Evolutionary conservation across 352 stramenopile species (phyloP).

Genomic region (Phytophthora pinifolia): DNA sequence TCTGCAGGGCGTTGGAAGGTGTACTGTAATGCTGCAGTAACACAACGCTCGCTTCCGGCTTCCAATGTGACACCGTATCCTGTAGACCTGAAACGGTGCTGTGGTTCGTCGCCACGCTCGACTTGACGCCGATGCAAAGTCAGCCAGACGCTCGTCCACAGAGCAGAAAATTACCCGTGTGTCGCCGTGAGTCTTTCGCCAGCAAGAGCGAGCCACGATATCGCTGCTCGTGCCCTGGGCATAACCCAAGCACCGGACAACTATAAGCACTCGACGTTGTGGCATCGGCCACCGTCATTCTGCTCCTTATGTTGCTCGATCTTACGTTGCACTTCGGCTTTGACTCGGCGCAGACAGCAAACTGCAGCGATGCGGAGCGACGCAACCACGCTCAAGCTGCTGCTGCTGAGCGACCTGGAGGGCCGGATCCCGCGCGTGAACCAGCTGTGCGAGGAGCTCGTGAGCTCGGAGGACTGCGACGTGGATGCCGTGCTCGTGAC

Average conservation of each 20-base stretch:
- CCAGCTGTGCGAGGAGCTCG: constrained; percentile 70
- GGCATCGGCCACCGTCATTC: neutral
- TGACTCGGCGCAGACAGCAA: neutral
- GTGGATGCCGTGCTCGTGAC: constrained; percentile 79
- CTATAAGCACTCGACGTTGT: constrained; percentile 1
- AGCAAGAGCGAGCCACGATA: constrained; percentile 1
- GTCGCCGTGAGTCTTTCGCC: constrained; percentile 7
- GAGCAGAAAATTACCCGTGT: constrained; percentile 12
- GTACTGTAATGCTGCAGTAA: no score
- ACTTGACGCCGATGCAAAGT: constrained; percentile 12
- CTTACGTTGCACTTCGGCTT: constrained; percentile 5
- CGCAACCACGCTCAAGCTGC: constrained; percentile 58
- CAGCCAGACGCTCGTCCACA: constrained; percentile 8
- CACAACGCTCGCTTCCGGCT: no score
- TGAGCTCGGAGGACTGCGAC: constrained; percentile 63
- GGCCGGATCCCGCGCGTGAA: constrained; percentile 71
- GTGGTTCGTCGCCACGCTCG: neutral
- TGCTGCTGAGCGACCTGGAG: constrained; percentile 72
- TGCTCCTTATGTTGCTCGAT: constrained; percentile 14
- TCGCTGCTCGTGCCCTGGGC: constrained; percentile 1
- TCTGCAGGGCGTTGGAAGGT: no score
- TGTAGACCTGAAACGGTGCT: no score
- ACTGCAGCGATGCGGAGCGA: constrained; percentile 16
- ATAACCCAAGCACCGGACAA: constrained; percentile 9
- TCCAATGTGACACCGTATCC: no score